Evolutionary conservation across 306 rosid species (phyloP).

Genomic region (Inga leiocalycina): DNA sequence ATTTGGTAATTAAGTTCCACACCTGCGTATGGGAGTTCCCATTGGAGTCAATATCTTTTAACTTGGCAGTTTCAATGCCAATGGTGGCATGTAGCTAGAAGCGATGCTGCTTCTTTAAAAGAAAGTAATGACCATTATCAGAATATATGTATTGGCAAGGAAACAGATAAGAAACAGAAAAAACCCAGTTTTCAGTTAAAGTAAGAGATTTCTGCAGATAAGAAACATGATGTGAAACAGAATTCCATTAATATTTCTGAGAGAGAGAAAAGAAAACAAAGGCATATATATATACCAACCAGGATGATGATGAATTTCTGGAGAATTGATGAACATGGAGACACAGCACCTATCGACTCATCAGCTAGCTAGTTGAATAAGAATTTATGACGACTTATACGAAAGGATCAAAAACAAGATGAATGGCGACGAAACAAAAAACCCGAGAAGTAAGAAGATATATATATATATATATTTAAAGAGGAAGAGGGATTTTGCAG

Average conservation of each 20-base stretch:
- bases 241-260: background rate
- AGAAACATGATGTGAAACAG: background rate
- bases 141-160: background rate
- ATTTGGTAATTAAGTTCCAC: conserved; percentile 11
- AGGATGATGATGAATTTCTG: conserved; percentile 4
- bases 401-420: conserved; percentile 1
- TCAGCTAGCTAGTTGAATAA: background rate
- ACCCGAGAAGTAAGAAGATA: background rate
- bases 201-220: background rate
- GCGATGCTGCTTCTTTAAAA: background rate
- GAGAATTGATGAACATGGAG: background rate
- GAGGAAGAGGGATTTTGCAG: background rate
- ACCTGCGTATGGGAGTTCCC: conserved; percentile 59
- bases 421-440: background rate
- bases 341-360: background rate
- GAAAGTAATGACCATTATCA: conserved; percentile 3
- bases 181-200: background rate
- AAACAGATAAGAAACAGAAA: background rate
- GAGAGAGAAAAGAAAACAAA: background rate
- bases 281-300: background rate
- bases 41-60: conserved; percentile 38
- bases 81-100: conserved; percentile 5
- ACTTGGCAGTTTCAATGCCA: conserved; percentile 20
- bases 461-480: background rate
- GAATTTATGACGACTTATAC: background rate